Conservation (phyloP, 1,284 basidiomycete genomes). For the Phlebopus sp. region DNA sequence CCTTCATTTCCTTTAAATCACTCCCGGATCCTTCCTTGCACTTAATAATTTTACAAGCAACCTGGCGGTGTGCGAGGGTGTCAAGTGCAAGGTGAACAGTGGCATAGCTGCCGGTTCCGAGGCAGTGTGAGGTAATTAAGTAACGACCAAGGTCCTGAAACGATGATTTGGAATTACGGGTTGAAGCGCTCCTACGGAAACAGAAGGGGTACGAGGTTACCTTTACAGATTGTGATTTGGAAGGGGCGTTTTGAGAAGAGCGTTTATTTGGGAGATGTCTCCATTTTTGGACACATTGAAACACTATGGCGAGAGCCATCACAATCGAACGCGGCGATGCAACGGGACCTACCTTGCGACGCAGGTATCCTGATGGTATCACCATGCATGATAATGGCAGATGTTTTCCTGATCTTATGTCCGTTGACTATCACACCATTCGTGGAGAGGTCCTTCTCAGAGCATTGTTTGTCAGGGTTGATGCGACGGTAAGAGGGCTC, state of each 20-base stretch:
- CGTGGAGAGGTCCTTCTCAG: conserved; percentile 65
- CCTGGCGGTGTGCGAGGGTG: conserved; percentile 59
- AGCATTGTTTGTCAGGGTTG: neutral
- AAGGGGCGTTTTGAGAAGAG: conserved; percentile 58
- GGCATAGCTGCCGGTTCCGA: conserved; percentile 79
- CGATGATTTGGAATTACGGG: conserved; percentile 19
- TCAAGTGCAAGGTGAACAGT: conserved; percentile 77
- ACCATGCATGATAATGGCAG: conserved; percentile 71
- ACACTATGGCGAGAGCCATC: conserved; percentile 42
- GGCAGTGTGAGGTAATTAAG: conserved; percentile 67
- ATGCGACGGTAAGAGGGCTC: conserved; percentile 4
- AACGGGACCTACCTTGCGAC: conserved; percentile 46
- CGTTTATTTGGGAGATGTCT: conserved; percentile 48
- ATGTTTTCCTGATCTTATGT: conserved; percentile 58
- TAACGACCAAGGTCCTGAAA: conserved; percentile 56
- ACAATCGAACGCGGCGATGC: conserved; percentile 7
- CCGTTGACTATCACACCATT: conserved; percentile 76
- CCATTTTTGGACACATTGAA: conserved; percentile 60
- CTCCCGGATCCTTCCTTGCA: conserved; percentile 44
- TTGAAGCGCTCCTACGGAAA: conserved; percentile 5
- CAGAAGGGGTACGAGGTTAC: conserved; percentile 33
- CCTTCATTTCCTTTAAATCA: conserved; percentile 67
- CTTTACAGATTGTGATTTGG: conserved; percentile 50
- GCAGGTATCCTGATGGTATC: conserved; percentile 66
- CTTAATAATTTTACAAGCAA: conserved; percentile 80